Conservation (phyloP, 1,284 basidiomycete genomes). For the Hymenochaete sp. region DNA sequence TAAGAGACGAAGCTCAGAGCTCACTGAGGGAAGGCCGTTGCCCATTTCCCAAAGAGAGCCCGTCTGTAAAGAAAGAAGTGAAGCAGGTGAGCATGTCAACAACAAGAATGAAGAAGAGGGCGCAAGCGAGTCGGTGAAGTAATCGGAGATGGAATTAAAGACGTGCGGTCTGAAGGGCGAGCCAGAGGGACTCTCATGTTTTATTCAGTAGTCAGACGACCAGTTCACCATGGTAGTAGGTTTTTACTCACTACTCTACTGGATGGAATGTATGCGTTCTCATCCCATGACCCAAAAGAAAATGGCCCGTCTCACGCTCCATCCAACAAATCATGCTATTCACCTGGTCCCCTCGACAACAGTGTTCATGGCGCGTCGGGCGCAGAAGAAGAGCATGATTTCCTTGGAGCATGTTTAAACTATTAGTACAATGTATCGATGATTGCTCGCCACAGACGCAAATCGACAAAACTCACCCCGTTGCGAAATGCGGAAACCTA, state of each 20-base stretch:
- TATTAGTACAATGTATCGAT: no score
- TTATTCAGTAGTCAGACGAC: neutral
- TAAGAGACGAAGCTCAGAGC: constrained; percentile 3
- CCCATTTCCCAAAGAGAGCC: constrained; percentile 18
- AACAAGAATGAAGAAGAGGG: constrained; percentile 14
- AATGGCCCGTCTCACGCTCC: constrained; percentile 7
- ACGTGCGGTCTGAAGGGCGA: constrained; percentile 10
- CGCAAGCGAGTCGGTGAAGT: constrained; percentile 13
- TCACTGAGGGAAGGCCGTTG: neutral
- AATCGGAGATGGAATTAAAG: constrained; percentile 11
- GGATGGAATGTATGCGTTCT: neutral
- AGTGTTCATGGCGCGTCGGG: constrained; percentile 8
- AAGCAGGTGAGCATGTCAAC: constrained; percentile 12
- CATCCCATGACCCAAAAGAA: constrained; percentile 11
- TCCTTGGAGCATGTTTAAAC: no score
- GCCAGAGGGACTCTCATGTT: constrained; percentile 2
- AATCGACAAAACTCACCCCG: neutral
- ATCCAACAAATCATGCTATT: constrained; percentile 14
- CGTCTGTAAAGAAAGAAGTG: constrained; percentile 9
- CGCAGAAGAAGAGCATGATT: neutral
- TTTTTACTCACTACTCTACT: neutral
- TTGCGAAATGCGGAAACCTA: constrained; percentile 13
- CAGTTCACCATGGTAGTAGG: neutral
- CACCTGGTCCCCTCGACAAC: neutral
- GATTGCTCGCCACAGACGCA: neutral